These are phyloP conservation scores for Aspergillus indologenus DNA, from an alignment of 495 filamentous ascomycete species.

Conservation along the genomic window DNA sequence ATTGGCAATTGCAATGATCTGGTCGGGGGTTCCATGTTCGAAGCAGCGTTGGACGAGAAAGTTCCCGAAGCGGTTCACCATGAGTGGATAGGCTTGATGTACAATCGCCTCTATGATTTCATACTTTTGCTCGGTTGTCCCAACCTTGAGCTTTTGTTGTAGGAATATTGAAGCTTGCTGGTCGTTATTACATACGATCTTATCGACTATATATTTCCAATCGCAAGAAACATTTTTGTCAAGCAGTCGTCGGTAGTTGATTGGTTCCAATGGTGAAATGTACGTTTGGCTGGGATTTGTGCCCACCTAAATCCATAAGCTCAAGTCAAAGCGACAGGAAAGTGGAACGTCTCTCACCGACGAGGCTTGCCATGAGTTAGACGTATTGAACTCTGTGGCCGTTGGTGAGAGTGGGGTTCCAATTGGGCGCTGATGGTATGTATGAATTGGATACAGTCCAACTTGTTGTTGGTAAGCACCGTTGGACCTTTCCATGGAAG, in stretches of 20 bases:
- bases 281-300: slow-evolving; percentile 64
- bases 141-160: slow-evolving; percentile 98
- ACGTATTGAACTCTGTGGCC: slow-evolving; percentile 71
- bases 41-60: slow-evolving; percentile 98
- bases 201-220: slow-evolving; percentile 99
- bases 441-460: slow-evolving; percentile 48
- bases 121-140: slow-evolving; percentile 91
- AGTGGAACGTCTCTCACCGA: slow-evolving; percentile 37
- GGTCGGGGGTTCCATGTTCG: slow-evolving; percentile 93
- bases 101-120: slow-evolving; percentile 97
- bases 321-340: neutral
- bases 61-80: slow-evolving; percentile 96
- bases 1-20: slow-evolving; percentile 91
- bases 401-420: slow-evolving; percentile 82
- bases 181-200: slow-evolving; percentile 98
- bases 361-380: slow-evolving; percentile 46
- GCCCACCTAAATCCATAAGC: slow-evolving; percentile 39
- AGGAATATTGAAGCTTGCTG: slow-evolving; percentile 98
- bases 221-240: slow-evolving; percentile 97
- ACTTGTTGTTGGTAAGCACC: slow-evolving; percentile 43
- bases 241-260: slow-evolving; percentile 93
- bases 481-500: slow-evolving; percentile 35
- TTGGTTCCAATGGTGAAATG: slow-evolving; percentile 82
- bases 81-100: slow-evolving; percentile 89
- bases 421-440: slow-evolving; percentile 69